Evolutionary conservation across 1,139 yeast genomes (phyloP), one percentile per base, ranked within the genome.

Genomic region (Suhomyces kunorum): DNA sequence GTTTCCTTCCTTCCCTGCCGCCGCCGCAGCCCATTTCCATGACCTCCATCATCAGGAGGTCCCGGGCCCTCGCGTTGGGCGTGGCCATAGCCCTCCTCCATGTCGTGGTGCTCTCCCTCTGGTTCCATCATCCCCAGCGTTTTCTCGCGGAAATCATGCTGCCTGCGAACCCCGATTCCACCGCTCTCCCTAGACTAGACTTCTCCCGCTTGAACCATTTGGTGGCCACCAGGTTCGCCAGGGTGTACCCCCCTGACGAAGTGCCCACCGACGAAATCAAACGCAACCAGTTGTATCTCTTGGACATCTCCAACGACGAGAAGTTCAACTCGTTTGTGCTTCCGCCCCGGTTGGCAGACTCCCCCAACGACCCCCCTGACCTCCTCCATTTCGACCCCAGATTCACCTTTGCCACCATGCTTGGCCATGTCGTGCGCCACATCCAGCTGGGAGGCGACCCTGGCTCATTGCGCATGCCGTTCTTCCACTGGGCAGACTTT

Each of bases 401-500:
- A 28, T 51, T 64, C 43, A 64, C 73, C 6, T 43, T 62, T 28
- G 63, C 65, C 1, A 27, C 59, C 6, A 18, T 66, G 1, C 46
- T 66, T 7, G 43, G 56, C 28, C 48, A 61, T 42, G 39, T 65
- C 20, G 13, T 37, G n/a, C 16, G 31, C 12, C 43, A 41, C 6
- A 15, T 26, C 5, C 16, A 32, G 11, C 14, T 6, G 14, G 31
- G 30, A 5, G 23, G 7, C 18, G 15, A 20, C 6, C 4, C 30
- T 4, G 36, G 39, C 7, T 23, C 28, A 31, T 42, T 29, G 40
- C 36, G 26, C 22, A 31, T 64, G 7, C 63, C 70, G 0, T 49
- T 47, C 28, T 68, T 68, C 48, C 71, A 68, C 45, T 68, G 73
- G 73, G 54, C 60, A 15, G 74, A 68, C 45, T 68, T 60, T 50